Conservation (phyloP, 768 basidiomycete genomes). For the Rhizopogon vesiculosus region DNA sequence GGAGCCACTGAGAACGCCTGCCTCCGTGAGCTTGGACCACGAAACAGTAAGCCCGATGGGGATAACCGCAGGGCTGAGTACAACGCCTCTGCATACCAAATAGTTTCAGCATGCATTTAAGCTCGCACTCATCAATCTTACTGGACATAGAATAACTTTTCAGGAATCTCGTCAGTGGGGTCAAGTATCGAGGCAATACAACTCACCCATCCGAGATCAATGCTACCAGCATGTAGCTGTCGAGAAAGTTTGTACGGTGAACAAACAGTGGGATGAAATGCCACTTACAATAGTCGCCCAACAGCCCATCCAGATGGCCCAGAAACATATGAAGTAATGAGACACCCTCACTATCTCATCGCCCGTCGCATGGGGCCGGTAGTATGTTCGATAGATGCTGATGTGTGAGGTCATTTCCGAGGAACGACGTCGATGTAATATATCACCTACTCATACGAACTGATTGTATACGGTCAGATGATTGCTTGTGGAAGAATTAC, state of each 20-base stretch:
- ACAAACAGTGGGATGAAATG: not conserved
- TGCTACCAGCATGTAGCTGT: conserved; percentile 39
- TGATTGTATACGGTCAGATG: conserved; percentile 8
- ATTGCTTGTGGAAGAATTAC: conserved; percentile 2
- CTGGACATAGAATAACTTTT: conserved; percentile 43
- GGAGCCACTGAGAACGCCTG: conserved; percentile 36
- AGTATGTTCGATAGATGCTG: conserved; percentile 36
- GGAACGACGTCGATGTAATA: not conserved
- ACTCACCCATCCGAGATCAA: conserved; percentile 44
- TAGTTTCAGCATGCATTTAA: not conserved
- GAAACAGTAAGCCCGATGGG: conserved; percentile 43
- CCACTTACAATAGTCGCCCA: conserved; percentile 33
- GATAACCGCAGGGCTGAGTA: conserved; percentile 46
- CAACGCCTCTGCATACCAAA: conserved; percentile 34
- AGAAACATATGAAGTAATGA: conserved; percentile 37
- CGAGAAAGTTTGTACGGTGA: not conserved
- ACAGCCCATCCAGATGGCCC: conserved; percentile 40
- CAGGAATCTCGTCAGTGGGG: not conserved
- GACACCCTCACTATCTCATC: conserved; percentile 36
- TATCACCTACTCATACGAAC: conserved; percentile 41
- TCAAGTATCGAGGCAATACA: not conserved
- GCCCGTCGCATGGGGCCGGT: conserved; percentile 31
- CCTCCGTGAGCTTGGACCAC: conserved; percentile 39
- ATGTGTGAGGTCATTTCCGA: not conserved
- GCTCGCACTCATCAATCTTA: conserved; percentile 14